phyloP scores from a whole-genome alignment of 2,329 filamentous ascomycete genomes.

The Cyphellophora attinorum region DNA sequence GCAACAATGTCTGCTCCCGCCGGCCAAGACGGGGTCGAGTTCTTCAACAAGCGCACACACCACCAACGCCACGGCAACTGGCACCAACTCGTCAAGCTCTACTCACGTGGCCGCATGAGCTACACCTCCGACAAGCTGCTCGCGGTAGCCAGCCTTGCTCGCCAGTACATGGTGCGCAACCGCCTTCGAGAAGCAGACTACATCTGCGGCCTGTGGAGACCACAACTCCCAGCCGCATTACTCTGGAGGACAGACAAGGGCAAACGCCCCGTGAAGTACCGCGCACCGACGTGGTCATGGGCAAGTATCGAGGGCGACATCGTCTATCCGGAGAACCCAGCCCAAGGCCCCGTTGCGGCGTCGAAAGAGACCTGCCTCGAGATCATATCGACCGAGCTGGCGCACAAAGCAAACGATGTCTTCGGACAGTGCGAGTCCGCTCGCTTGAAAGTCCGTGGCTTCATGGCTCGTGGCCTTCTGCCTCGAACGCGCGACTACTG shows the following conservation, averaged over 20 bases:
- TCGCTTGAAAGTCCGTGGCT: conserved; percentile 15
- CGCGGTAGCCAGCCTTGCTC: conserved; percentile 15
- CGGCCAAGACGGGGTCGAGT: conserved; percentile 10
- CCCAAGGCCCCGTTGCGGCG: no score
- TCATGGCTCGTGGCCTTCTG: conserved; percentile 17
- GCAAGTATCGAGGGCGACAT: conserved; percentile 18
- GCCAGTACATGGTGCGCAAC: conserved; percentile 17
- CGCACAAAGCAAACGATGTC: conserved; percentile 12
- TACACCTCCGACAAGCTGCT: conserved; percentile 18
- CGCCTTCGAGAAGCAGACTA: conserved; percentile 15
- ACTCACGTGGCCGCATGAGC: conserved; percentile 15
- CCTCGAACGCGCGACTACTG: conserved; percentile 18
- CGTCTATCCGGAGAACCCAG: conserved; percentile 13
- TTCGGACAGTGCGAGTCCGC: conserved; percentile 13
- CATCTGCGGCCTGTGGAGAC: conserved; percentile 17
- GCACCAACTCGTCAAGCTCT: conserved; percentile 18
- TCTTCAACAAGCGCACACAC: conserved; percentile 17
- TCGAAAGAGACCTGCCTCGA: conserved; percentile 17
- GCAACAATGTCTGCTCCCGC: conserved; percentile 13
- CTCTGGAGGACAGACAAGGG: conserved; percentile 17
- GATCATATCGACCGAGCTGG: conserved; percentile 14
- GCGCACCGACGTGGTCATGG: conserved; percentile 19
- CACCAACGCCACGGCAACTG: conserved; percentile 19
- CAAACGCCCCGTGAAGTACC: conserved; percentile 13
- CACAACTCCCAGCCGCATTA: conserved; percentile 15